These are phyloP conservation scores for Zarea fungicola DNA, from an alignment of 2,329 filamentous ascomycete species.

Conservation along the genomic window DNA sequence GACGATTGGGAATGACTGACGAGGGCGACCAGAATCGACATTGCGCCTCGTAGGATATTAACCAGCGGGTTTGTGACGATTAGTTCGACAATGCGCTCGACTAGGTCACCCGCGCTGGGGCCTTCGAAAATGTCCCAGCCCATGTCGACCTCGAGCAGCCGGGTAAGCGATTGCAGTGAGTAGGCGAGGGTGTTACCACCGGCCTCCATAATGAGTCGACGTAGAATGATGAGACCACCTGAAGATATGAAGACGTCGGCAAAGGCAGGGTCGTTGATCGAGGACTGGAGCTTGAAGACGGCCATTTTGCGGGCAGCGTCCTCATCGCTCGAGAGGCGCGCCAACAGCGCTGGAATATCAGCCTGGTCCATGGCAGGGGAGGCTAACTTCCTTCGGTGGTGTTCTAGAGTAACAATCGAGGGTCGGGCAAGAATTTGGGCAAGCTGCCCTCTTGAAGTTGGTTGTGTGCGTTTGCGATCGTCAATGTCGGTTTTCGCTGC, in stretches of 20 bases:
- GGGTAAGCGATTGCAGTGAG: constrained; percentile 80
- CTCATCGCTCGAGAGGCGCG: constrained; percentile 63
- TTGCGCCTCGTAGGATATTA: constrained; percentile 93
- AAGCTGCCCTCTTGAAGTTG: neutral
- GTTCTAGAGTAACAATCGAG: neutral
- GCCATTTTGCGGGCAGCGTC: constrained; percentile 97
- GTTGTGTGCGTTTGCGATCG: constrained; percentile 1
- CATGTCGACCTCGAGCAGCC: constrained; percentile 91
- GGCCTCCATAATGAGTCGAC: constrained; percentile 76
- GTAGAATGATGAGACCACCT: constrained; percentile 75
- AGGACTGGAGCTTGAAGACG: constrained; percentile 93
- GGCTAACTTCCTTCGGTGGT: neutral
- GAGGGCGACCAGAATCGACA: constrained; percentile 92
- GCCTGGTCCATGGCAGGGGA: constrained; percentile 54
- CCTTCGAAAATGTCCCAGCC: constrained; percentile 86
- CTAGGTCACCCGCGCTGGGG: constrained; percentile 57
- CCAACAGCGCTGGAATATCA: constrained; percentile 60
- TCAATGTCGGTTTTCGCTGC: neutral
- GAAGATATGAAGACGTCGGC: constrained; percentile 93
- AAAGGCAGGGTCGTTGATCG: constrained; percentile 93
- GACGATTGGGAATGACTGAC: constrained; percentile 81
- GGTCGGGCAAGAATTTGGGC: neutral
- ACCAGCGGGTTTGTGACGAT: constrained; percentile 94
- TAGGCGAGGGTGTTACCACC: constrained; percentile 95
- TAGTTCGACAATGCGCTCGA: constrained; percentile 77